Evolutionary conservation across 306 rosid species (phyloP).

Genomic region (Pyrus bretschneideri): DNA sequence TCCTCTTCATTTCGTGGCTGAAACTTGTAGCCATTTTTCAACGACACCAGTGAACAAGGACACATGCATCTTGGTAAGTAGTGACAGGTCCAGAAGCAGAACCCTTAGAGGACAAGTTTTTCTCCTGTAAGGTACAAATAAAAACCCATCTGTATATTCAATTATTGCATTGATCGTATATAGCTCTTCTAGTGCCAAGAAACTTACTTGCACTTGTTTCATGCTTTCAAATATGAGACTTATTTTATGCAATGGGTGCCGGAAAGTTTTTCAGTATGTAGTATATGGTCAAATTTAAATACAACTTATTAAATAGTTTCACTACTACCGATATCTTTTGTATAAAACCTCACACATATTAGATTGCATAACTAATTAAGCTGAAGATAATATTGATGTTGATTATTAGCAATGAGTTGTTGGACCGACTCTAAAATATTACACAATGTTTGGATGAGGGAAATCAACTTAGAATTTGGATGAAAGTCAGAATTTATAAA

Average conservation of each 20-base stretch:
- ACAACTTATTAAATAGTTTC: too few relatives aligned
- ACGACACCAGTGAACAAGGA: not conserved
- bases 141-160: not conserved
- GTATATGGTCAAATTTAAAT: not conserved
- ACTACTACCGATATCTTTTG: too few relatives aligned
- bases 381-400: too few relatives aligned
- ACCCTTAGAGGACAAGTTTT: not conserved
- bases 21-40: not conserved
- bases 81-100: conserved; percentile 6
- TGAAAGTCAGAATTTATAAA: too few relatives aligned
- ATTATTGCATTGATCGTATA: not conserved
- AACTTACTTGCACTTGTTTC: not conserved
- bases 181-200: not conserved
- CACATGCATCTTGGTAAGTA: not conserved
- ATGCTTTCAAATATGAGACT: not conserved
- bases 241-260: not conserved
- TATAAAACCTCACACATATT: too few relatives aligned
- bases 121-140: not conserved
- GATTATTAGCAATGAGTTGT: too few relatives aligned
- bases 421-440: too few relatives aligned
- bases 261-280: not conserved
- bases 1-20: not conserved
- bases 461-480: too few relatives aligned
- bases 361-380: too few relatives aligned
- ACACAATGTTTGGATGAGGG: too few relatives aligned